Evolutionary conservation across 1,284 basidiomycete species (phyloP).

Genomic region (Boletus subluridellus): DNA sequence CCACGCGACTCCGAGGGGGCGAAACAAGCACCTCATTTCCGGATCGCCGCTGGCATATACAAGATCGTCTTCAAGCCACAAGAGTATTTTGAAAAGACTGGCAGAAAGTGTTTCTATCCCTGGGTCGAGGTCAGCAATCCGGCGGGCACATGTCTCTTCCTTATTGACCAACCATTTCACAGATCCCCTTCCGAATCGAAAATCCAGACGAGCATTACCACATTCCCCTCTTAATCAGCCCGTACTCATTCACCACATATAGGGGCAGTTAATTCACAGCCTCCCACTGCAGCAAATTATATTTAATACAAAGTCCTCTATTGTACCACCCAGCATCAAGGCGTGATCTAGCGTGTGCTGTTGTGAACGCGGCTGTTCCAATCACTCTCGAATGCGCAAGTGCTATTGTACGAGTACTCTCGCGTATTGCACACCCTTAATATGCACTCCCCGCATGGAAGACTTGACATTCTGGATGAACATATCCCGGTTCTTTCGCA

Average conservation of each 20-base stretch:
- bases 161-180: conserved; percentile 9
- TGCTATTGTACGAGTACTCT: conserved; percentile 55
- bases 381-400: not conserved
- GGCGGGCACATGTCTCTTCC: not conserved
- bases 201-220: conserved; percentile 82
- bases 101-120: conserved; percentile 78
- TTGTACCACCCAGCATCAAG: conserved; percentile 3
- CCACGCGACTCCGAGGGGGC: conserved; percentile 47
- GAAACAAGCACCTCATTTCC: conserved; percentile 37
- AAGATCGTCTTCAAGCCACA: conserved; percentile 84
- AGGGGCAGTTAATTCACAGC: conserved; percentile 61
- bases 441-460: conserved; percentile 75
- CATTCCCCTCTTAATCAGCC: conserved; percentile 87
- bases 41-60: conserved; percentile 61
- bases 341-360: not conserved
- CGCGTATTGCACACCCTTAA: conserved; percentile 78
- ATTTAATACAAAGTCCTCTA: not conserved
- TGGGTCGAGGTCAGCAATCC: conserved; percentile 67
- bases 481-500: conserved; percentile 77
- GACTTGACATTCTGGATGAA: conserved; percentile 81
- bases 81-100: conserved; percentile 69
- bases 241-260: conserved; percentile 91
- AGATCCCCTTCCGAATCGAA: conserved; percentile 75
- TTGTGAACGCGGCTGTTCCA: not conserved
- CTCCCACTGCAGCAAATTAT: not conserved